phyloP scores from a whole-genome alignment of 23 red algal genomes.

The Gracilaria gracilis region DNA sequence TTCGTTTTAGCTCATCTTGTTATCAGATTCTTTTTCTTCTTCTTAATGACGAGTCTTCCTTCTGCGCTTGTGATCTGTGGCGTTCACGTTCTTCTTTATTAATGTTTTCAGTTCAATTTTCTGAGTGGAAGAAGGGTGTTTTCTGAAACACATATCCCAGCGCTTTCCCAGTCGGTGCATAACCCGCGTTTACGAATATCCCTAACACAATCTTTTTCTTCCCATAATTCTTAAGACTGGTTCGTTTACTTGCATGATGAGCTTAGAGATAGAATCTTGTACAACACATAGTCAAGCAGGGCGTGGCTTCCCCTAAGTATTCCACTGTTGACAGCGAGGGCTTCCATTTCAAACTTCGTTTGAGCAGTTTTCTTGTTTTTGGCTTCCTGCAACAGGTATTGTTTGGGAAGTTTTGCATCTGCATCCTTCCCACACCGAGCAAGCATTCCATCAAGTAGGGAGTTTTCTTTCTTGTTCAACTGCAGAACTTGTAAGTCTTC shows the following conservation, averaged over 20 bases:
- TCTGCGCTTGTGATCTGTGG: no score
- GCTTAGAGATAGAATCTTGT: not conserved
- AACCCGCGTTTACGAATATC: no score
- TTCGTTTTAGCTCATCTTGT: no score
- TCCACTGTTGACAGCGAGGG: constrained; percentile 11
- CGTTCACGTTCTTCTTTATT: no score
- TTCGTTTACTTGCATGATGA: not conserved
- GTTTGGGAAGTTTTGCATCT: not conserved
- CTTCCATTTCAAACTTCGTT: constrained; percentile 80
- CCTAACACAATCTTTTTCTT: no score
- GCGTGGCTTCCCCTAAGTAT: not conserved
- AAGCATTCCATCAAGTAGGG: constrained; percentile 18
- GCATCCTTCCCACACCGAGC: not conserved
- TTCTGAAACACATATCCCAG: no score
- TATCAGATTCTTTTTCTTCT: no score
- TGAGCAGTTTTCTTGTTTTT: not conserved
- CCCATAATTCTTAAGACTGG: no score
- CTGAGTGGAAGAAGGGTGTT: no score
- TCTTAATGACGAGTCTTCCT: no score
- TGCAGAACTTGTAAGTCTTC: constrained; percentile 6
- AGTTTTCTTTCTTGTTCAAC: constrained; percentile 48
- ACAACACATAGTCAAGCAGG: constrained; percentile 39
- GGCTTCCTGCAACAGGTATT: not conserved
- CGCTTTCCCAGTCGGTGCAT: no score
- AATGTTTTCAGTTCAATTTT: no score